These are phyloP conservation scores for Yamadazyma sp. DNA, from an alignment of 805 yeast species.

Conservation along the genomic window DNA sequence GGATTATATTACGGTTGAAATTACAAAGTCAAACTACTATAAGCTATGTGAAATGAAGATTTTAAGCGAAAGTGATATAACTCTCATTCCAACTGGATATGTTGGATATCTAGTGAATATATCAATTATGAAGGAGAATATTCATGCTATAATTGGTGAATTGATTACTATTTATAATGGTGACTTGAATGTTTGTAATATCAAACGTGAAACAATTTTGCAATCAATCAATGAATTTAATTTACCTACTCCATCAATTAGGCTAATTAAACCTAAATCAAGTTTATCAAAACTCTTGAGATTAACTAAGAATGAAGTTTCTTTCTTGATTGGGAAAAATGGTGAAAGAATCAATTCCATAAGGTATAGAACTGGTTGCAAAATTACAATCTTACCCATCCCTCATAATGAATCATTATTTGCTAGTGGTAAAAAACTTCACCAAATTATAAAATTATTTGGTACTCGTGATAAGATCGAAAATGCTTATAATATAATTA, in stretches of 20 bases:
- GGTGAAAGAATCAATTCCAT: conserved; percentile 22
- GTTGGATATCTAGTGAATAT: conserved; percentile 9
- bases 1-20: conserved; percentile 8
- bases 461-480: conserved; percentile 17
- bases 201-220: conserved; percentile 2
- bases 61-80: conserved; percentile 2
- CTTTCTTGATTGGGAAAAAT: conserved; percentile 22
- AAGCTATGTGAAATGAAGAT: conserved; percentile 4
- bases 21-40: conserved; percentile 2
- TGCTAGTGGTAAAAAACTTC: conserved; percentile 12
- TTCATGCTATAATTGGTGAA: conserved; percentile 4
- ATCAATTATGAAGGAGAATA: conserved; percentile 5
- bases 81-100: conserved; percentile 9
- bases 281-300: conserved; percentile 3
- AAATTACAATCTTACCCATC: conserved; percentile 19
- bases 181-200: neutral
- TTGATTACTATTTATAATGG: conserved; percentile 6
- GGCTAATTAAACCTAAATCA: conserved; percentile 1
- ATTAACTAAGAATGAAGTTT: conserved; percentile 19
- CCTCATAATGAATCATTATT: conserved; percentile 3
- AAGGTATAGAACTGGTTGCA: conserved; percentile 20
- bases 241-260: neutral
- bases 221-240: conserved; percentile 6
- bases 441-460: conserved; percentile 16
- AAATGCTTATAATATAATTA: conserved; percentile 13